These are phyloP conservation scores for Bidens hawaiensis DNA, from an alignment of 140 eudicot genomes.

Conservation along the genomic window DNA sequence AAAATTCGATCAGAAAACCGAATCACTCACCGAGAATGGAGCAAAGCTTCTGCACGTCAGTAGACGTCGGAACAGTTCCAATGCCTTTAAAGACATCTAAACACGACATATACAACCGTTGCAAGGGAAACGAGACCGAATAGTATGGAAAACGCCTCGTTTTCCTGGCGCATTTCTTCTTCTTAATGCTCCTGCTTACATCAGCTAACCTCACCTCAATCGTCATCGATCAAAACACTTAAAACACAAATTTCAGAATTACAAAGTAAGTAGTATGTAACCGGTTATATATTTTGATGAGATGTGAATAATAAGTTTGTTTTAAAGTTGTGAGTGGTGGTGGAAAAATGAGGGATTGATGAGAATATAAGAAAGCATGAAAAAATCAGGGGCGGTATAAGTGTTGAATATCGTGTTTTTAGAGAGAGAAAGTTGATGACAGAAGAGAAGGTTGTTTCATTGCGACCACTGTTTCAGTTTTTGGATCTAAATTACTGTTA, in stretches of 20 bases:
- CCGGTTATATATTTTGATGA: neutral
- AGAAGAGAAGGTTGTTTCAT: conserved; percentile 30
- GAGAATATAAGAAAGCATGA: conserved; percentile 10
- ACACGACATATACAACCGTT: conserved; percentile 47
- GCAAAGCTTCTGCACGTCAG: conserved; percentile 48
- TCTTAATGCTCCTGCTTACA: conserved; percentile 37
- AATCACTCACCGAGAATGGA: conserved; percentile 54
- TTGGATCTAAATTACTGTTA: conserved; percentile 25
- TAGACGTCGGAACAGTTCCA: conserved; percentile 55
- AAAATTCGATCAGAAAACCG: neutral
- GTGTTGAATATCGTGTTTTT: conserved; percentile 6
- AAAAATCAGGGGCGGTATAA: conserved; percentile 50
- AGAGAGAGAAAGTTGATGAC: conserved; percentile 24
- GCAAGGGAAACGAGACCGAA: conserved; percentile 35
- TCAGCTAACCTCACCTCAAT: conserved; percentile 34
- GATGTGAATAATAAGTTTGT: neutral
- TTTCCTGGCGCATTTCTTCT: conserved; percentile 34
- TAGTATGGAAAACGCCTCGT: conserved; percentile 19
- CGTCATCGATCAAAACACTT: conserved; percentile 20
- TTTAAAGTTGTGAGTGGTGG: conserved; percentile 5
- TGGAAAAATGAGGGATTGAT: conserved; percentile 20
- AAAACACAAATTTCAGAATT: neutral
- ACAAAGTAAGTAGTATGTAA: neutral
- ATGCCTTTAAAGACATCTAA: conserved; percentile 49
- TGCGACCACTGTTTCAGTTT: conserved; percentile 40